These are phyloP conservation scores for Balansia obtecta DNA, from an alignment of 2,329 filamentous ascomycete genomes.

Conservation along the genomic window DNA sequence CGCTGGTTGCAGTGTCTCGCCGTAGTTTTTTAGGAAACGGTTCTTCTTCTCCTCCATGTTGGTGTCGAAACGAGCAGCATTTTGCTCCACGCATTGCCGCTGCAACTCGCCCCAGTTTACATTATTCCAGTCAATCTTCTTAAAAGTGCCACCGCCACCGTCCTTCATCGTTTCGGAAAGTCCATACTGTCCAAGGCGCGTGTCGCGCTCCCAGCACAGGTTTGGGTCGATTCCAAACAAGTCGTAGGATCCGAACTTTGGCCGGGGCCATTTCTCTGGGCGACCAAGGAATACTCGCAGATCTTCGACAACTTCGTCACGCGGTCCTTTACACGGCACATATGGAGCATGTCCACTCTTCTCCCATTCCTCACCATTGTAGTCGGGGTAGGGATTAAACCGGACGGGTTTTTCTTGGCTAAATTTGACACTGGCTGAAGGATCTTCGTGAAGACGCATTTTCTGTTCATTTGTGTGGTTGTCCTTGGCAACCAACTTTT, in stretches of 20 bases:
- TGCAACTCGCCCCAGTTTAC: constrained; percentile 64
- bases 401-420: constrained; percentile 36
- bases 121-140: constrained; percentile 43
- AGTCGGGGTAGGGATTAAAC: constrained; percentile 61
- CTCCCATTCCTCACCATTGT: constrained; percentile 52
- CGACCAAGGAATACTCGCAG: constrained; percentile 51
- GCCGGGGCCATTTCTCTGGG: constrained; percentile 44
- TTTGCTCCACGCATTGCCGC: constrained; percentile 49
- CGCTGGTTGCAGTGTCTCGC: constrained; percentile 17
- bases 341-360: constrained; percentile 42
- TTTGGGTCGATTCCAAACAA: constrained; percentile 48
- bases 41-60: constrained; percentile 27
- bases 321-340: constrained; percentile 52
- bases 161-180: constrained; percentile 36
- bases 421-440: constrained; percentile 26
- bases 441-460: constrained; percentile 19
- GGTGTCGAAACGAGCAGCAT: constrained; percentile 49
- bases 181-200: constrained; percentile 57
- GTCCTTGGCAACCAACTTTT: constrained; percentile 30
- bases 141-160: constrained; percentile 22
- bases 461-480: constrained; percentile 20
- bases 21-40: constrained; percentile 29
- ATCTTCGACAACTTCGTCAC: constrained; percentile 47
- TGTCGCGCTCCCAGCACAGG: constrained; percentile 56
- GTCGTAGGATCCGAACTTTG: constrained; percentile 51